Percentiles rank a stretch among this genome's conserved stretches.
These are phyloP conservation scores for Sphagnum fallax DNA, from an alignment of 228 moss, liverwort and hornwort genomes.

Conservation along the genomic window DNA sequence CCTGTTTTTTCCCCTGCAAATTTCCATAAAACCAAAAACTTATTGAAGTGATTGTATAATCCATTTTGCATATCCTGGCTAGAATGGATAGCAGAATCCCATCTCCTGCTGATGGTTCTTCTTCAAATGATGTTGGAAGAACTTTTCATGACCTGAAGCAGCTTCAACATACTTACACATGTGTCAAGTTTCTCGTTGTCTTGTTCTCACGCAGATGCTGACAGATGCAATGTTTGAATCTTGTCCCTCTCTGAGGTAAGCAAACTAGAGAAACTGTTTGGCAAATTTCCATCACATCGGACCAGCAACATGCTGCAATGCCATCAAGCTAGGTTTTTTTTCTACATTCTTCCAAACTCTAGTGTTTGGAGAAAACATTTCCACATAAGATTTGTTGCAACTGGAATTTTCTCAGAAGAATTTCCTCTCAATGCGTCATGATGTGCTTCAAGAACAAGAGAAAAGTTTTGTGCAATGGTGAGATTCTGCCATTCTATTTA, in stretches of 20 bases:
- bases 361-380: no score
- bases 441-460: not conserved
- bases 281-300: no score
- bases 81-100: not conserved
- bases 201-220: not conserved
- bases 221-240: no score
- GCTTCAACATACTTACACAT: not conserved
- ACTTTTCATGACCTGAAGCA: not conserved
- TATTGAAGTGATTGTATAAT: not conserved
- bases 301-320: no score
- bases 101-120: not conserved
- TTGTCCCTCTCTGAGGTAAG: no score
- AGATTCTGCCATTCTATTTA: no score
- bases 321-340: no score
- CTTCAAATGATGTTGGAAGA: not conserved
- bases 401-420: no score
- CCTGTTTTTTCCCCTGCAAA: constrained; percentile 41
- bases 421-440: no score
- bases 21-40: constrained; percentile 9
- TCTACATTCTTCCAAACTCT: no score
- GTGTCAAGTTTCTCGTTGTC: constrained; percentile 2
- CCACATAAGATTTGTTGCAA: no score
- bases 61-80: not conserved
- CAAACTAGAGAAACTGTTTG: no score
- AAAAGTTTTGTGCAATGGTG: not conserved